Base-by-base conservation (phyloP, 1,284 basidiomycete species). In the Ganoderma sinense region DNA sequence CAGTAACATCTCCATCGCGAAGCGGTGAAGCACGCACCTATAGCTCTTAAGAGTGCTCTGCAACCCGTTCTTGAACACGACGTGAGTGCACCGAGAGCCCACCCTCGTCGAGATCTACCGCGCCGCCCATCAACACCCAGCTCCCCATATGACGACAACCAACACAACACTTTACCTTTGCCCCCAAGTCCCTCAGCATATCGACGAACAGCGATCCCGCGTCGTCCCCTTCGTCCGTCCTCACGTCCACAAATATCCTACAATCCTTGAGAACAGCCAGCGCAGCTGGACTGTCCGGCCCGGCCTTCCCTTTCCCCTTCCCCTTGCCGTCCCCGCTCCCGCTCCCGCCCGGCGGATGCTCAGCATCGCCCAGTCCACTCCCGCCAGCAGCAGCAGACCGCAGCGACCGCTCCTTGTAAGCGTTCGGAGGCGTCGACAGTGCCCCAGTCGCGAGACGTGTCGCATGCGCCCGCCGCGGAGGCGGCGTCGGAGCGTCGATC, bases 21-120 rank as follows among this genome's bases (percentile, higher is more conserved):
- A 53, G 33, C 1, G 3, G 8, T 20, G 40, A 69, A 58, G 65
- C 31, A 16, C 26, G 64, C 74, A 89, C 94, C 89, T 85, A 78
- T 93, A 96, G 71, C 91, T 91, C 33, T 87, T 87, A 26, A 96
- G 77, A 0, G 96, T 98, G 63, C 92, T 91, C 73, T 89, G 87
- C 64, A 90, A 81, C 1, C 97, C 97, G 69, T 94, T 93, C 85
- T 97, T 98, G 82, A 89, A 98, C 20, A 98, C 89, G 69, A 98
- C 90, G 80, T 98, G 97, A 0, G 96, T 97, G 75, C 94, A 93
- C 5, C 88, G 91, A 81, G 92, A 88, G n/a, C 91, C 90, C 2
- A 91, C 88, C 29, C 89, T 84, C 43, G 84, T 81, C 73, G 91
- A 80, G 33, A 91, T 86, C 91, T 93, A 72, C 36, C 16, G 69